Evolutionary conservation across 192 early-diverging fungal genomes (phyloP).

Genomic region (Endogone sp.): DNA sequence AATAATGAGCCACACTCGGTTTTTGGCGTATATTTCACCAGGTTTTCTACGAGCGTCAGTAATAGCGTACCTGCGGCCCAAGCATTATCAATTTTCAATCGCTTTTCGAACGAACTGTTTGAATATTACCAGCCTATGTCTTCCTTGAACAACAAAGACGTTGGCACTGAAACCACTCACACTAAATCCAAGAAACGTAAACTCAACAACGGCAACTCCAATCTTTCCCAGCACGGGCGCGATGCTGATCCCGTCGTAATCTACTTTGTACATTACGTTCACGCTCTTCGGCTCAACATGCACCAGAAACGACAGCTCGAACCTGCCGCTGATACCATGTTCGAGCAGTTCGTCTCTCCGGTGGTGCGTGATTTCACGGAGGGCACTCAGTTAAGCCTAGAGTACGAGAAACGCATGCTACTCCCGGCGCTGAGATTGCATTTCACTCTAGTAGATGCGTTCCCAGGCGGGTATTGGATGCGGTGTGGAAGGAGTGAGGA

Average conservation of each 20-base stretch:
- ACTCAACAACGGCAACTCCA: not conserved
- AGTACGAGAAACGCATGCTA: not conserved
- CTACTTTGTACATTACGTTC: not conserved
- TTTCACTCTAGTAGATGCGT: not conserved
- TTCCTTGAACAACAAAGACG: not conserved
- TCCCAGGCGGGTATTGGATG: not conserved
- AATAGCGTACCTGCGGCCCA: not conserved
- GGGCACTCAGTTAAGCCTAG: not conserved
- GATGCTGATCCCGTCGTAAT: not conserved
- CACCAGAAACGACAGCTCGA: not conserved
- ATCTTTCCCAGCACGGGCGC: not conserved
- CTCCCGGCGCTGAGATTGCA: not conserved
- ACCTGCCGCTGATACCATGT: not conserved
- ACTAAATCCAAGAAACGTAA: not conserved
- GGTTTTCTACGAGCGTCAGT: not conserved
- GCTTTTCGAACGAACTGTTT: not conserved
- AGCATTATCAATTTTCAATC: not conserved
- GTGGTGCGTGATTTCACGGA: not conserved
- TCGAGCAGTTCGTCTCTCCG: not conserved
- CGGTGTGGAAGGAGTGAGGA: not conserved
- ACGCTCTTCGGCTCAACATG: not conserved
- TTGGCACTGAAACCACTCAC: not conserved
- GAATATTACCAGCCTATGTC: not conserved
- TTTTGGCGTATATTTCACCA: not conserved
- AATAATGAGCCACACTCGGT: no score